Evolutionary conservation across 139 green algal genomes (phyloP).

Genomic region (Pseudopediastrum boryanum): DNA sequence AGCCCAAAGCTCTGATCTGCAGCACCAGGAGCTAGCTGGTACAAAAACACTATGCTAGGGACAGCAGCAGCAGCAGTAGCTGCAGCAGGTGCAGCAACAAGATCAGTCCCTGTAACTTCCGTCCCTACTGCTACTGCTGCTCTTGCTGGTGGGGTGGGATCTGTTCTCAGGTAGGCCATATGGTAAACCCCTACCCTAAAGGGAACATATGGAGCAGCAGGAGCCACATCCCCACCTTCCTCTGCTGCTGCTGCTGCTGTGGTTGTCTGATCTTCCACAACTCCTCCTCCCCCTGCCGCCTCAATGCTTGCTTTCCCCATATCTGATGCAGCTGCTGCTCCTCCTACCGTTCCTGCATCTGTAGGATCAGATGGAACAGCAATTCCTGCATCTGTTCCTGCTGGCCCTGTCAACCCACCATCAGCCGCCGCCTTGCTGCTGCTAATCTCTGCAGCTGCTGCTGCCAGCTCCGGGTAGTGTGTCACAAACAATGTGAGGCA

Average conservation of each 20-base stretch:
- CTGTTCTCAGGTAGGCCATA: slow-evolving; percentile 60
- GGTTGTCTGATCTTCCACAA: too few relatives aligned
- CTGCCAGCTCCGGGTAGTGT: slow-evolving; percentile 86
- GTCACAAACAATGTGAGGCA: slow-evolving; percentile 89
- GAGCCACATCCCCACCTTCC: too few relatives aligned
- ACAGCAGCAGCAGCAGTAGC: background rate
- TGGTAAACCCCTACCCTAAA: slow-evolving; percentile 41
- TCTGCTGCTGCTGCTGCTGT: too few relatives aligned
- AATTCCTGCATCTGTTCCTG: slow-evolving; percentile 4
- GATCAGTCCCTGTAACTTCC: background rate
- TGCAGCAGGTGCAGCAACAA: slow-evolving; percentile 1
- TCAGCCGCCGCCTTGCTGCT: too few relatives aligned
- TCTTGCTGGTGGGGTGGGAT: background rate
- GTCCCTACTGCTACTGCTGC: slow-evolving; percentile 4
- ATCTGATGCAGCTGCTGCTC: slow-evolving; percentile 4
- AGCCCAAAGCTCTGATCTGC: slow-evolving; percentile 85
- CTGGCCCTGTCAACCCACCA: background rate
- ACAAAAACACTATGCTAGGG: slow-evolving; percentile 84
- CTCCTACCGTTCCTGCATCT: background rate
- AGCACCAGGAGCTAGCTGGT: slow-evolving; percentile 76
- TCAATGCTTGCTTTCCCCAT: too few relatives aligned
- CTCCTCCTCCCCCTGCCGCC: too few relatives aligned
- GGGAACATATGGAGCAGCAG: background rate
- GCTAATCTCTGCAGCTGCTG: background rate
- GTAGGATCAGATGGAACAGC: background rate